Percentiles rank a stretch among this genome's conserved stretches.
Evolutionary conservation across 2,329 filamentous ascomycete species (phyloP).

Genomic region (Plectosphaerella cucumerina): DNA sequence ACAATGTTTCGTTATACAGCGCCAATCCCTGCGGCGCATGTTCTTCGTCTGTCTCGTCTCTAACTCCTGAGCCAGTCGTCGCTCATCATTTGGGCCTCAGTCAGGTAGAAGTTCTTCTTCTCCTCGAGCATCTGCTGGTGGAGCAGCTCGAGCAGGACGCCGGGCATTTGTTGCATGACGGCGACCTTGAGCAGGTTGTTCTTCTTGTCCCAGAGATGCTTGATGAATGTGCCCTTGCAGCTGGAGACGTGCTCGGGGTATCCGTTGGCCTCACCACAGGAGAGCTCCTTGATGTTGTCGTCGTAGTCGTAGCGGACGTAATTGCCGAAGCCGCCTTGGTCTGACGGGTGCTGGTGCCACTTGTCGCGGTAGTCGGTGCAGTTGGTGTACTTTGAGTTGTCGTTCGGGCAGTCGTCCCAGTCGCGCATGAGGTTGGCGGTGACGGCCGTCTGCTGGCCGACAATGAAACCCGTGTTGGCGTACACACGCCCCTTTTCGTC

Average conservation of each 20-base stretch:
- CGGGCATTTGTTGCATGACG: slow-evolving; percentile 31
- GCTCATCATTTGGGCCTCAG: slow-evolving; percentile 27
- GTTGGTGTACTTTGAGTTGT: slow-evolving; percentile 11
- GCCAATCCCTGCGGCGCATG: no score
- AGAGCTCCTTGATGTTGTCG: slow-evolving; percentile 33
- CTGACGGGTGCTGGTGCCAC: slow-evolving; percentile 31
- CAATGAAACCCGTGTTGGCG: slow-evolving; percentile 17
- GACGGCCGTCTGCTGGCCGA: background rate
- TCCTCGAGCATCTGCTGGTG: slow-evolving; percentile 29
- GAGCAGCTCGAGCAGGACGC: slow-evolving; percentile 27
- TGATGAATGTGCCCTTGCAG: slow-evolving; percentile 35
- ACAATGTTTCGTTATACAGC: no score
- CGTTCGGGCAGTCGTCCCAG: slow-evolving; percentile 1
- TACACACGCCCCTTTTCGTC: slow-evolving; percentile 34
- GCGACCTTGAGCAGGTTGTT: slow-evolving; percentile 31
- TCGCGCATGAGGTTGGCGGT: slow-evolving; percentile 2
- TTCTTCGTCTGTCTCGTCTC: no score
- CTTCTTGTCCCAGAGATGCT: slow-evolving; percentile 40
- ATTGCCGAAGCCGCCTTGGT: slow-evolving; percentile 40
- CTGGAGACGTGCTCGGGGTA: slow-evolving; percentile 31
- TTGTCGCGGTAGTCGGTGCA: slow-evolving; percentile 33
- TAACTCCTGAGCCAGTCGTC: background rate
- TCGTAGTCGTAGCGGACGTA: slow-evolving; percentile 36
- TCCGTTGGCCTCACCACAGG: slow-evolving; percentile 39
- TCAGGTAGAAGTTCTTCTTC: slow-evolving; percentile 27